Percentiles rank a stretch among this genome's conserved stretches.
Conservation (phyloP, 306 rosid genomes). For the Gynostemma pentaphyllum region DNA sequence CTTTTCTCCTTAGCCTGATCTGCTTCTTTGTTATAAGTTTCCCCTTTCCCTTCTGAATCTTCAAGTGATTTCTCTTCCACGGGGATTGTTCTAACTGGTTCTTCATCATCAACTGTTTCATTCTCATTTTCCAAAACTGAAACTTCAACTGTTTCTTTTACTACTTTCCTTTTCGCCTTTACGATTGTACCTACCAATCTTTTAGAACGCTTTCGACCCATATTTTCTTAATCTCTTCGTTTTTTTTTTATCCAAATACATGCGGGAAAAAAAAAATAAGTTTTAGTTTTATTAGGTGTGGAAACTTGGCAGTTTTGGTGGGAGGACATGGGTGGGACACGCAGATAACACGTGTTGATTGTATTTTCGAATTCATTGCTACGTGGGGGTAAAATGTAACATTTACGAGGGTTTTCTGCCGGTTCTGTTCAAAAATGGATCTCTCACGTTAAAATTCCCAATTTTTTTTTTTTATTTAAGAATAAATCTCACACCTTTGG, state of each 20-base stretch:
- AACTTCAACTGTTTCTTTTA: slow-evolving; percentile 23
- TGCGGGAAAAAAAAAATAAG: no score
- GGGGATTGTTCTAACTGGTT: no score
- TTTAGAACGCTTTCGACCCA: slow-evolving; percentile 32
- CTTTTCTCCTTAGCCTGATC: no score
- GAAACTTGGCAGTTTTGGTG: no score
- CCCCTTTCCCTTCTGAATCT: slow-evolving; percentile 13
- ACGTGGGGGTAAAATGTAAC: neutral
- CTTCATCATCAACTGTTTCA: neutral
- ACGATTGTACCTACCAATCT: slow-evolving; percentile 18
- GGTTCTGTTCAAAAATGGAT: no score
- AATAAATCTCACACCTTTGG: no score
- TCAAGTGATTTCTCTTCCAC: slow-evolving; percentile 24
- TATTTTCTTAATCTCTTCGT: slow-evolving; percentile 6
- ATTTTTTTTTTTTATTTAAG: no score
- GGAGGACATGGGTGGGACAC: neutral
- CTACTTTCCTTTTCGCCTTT: slow-evolving; percentile 24
- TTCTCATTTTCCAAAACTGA: slow-evolving; percentile 12
- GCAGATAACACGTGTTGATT: neutral
- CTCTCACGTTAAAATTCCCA: no score
- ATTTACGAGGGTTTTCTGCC: no score
- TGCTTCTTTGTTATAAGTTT: no score
- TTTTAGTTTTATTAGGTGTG: no score
- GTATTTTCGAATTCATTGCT: neutral
- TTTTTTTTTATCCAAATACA: neutral